Conservation (phyloP, 2,329 filamentous ascomycete genomes). For the Arthrobotrys megalospora region DNA sequence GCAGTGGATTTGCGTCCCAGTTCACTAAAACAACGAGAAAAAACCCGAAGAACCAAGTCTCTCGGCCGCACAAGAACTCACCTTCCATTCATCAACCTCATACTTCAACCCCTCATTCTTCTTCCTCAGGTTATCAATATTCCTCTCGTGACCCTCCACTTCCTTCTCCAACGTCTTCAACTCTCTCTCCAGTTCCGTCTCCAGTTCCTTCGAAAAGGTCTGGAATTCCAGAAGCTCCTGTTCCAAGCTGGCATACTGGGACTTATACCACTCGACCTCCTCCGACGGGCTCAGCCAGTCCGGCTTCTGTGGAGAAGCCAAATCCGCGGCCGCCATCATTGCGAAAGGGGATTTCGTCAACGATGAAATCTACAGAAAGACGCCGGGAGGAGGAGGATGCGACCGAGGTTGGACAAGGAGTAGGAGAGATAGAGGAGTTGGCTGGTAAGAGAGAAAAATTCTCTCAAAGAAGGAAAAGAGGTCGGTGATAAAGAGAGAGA, state of each 20-base stretch:
- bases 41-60: not conserved
- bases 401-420: constrained; percentile 15
- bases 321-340: constrained; percentile 53
- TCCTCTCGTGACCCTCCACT: constrained; percentile 94
- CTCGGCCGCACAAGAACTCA: constrained; percentile 69
- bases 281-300: constrained; percentile 72
- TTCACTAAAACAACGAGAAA: not conserved
- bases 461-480: constrained; percentile 27
- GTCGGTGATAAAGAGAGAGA: constrained; percentile 36
- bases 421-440: constrained; percentile 21
- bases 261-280: constrained; percentile 93
- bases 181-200: constrained; percentile 95
- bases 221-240: constrained; percentile 93
- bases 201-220: constrained; percentile 91
- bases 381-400: constrained; percentile 21
- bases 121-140: constrained; percentile 86
- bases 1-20: constrained; percentile 10
- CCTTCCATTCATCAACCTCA: constrained; percentile 99
- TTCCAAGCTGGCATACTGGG: constrained; percentile 94
- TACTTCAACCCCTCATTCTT: constrained; percentile 87
- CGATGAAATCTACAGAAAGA: constrained; percentile 19
- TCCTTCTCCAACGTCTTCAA: constrained; percentile 95
- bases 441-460: constrained; percentile 31
- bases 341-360: constrained; percentile 14
- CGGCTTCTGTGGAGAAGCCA: constrained; percentile 50